These are phyloP conservation scores for Lycium barbarum DNA, from an alignment of 257 asterid species.

Conservation along the genomic window DNA sequence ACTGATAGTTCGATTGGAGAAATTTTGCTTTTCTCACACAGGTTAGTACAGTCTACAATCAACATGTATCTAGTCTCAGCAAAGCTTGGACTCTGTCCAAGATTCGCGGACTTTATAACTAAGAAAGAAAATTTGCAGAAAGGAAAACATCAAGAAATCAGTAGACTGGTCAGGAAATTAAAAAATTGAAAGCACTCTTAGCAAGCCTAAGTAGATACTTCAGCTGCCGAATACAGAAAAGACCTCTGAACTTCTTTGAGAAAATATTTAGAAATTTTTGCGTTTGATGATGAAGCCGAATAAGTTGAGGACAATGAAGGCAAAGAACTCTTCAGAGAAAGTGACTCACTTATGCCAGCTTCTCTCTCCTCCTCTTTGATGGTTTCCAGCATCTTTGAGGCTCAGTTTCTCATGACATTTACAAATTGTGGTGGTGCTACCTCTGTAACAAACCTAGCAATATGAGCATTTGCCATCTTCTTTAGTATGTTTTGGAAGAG, in stretches of 20 bases:
- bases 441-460: conserved; percentile 64
- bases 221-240: conserved; percentile 31
- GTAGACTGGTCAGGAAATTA: not conserved
- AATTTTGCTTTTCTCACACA: not conserved
- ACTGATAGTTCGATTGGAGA: not conserved
- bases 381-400: conserved; percentile 67
- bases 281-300: conserved; percentile 12
- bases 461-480: conserved; percentile 65
- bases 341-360: conserved; percentile 23
- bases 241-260: conserved; percentile 36
- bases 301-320: not conserved
- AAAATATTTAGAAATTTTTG: conserved; percentile 1
- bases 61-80: not conserved
- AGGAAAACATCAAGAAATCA: not conserved
- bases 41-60: not conserved
- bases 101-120: not conserved
- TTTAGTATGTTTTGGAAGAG: not conserved
- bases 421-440: conserved; percentile 78
- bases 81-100: not conserved
- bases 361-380: conserved; percentile 76
- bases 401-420: conserved; percentile 55
- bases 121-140: not conserved
- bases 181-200: not conserved
- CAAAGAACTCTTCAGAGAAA: conserved; percentile 6
- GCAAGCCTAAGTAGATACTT: conserved; percentile 1